Percentiles rank a stretch among this genome's conserved stretches.
Conservation (phyloP, 495 filamentous ascomycete species). For the Glarea lozoyensis region DNA sequence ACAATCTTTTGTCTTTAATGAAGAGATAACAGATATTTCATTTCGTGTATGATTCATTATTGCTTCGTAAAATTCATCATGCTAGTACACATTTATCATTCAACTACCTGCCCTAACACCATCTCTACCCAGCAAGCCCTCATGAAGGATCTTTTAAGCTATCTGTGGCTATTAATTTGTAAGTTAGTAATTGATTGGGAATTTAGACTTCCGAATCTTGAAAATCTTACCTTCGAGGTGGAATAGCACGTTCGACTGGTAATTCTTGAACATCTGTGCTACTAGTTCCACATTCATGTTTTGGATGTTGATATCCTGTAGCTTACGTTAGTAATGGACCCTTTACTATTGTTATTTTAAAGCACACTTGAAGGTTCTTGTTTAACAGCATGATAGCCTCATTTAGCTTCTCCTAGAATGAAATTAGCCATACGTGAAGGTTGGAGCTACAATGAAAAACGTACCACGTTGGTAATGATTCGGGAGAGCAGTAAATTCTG, state of each 20-base stretch:
- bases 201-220: too few species aligned
- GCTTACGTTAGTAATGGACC: background rate
- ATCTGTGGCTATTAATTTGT: slow-evolving; percentile 57
- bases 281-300: slow-evolving; percentile 98
- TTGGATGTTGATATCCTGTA: slow-evolving; percentile 89
- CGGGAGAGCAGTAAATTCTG: slow-evolving; percentile 86
- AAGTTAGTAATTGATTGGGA: too few species aligned
- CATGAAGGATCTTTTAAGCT: slow-evolving; percentile 71
- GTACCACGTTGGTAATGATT: slow-evolving; percentile 94
- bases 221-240: slow-evolving; percentile 75
- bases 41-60: too few species aligned
- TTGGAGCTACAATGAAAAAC: slow-evolving; percentile 23
- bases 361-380: slow-evolving; percentile 71
- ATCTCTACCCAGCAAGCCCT: too few species aligned
- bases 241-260: slow-evolving; percentile 94
- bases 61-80: too few species aligned
- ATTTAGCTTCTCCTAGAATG: slow-evolving; percentile 84
- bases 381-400: slow-evolving; percentile 89
- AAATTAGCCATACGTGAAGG: slow-evolving; percentile 4
- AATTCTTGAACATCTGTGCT: slow-evolving; percentile 99
- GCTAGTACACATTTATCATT: too few species aligned
- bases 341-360: background rate
- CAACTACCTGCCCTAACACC: too few species aligned
- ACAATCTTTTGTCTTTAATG: too few species aligned
- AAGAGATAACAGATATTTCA: too few species aligned